Conservation (phyloP, 2,329 filamentous ascomycete genomes). For the Aspergillus spinulosporus region DNA sequence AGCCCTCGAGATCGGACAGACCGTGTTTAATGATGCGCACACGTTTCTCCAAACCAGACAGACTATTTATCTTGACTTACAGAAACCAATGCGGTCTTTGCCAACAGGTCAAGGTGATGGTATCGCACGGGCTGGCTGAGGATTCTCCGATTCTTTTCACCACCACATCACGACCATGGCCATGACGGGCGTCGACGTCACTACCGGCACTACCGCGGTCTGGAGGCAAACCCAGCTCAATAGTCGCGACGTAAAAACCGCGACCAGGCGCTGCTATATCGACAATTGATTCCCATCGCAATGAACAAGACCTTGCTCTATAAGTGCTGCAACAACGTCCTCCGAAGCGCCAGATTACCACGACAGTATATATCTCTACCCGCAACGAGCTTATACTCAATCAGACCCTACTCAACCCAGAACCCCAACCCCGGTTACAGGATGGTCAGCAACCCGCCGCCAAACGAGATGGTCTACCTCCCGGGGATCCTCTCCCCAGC, state of each 20-base stretch:
- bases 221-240: slow-evolving; percentile 1
- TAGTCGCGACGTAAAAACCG: slow-evolving; percentile 4
- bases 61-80: not conserved
- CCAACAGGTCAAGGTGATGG: not conserved
- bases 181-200: slow-evolving; percentile 4
- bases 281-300: not conserved
- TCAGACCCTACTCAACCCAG: not conserved
- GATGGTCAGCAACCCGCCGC: slow-evolving; percentile 40
- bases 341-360: not conserved
- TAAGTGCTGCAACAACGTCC: not conserved
- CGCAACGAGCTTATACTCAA: not conserved
- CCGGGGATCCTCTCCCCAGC: slow-evolving; percentile 56
- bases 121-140: not conserved
- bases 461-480: slow-evolving; percentile 63
- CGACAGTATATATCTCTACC: not conserved
- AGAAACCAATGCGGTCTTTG: not conserved
- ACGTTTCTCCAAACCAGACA: no score
- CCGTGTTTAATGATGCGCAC: no score
- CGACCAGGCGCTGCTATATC: not conserved
- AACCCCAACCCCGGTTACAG: slow-evolving; percentile 3
- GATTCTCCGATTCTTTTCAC: not conserved
- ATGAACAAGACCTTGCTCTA: not conserved
- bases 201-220: not conserved
- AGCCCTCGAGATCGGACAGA: no score
- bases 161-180: not conserved